Percentiles rank a stretch among this genome's conserved stretches.
These are phyloP conservation scores for Sanchytrium tribonematis DNA, from an alignment of 371 early-diverging fungal species.

Conservation along the genomic window DNA sequence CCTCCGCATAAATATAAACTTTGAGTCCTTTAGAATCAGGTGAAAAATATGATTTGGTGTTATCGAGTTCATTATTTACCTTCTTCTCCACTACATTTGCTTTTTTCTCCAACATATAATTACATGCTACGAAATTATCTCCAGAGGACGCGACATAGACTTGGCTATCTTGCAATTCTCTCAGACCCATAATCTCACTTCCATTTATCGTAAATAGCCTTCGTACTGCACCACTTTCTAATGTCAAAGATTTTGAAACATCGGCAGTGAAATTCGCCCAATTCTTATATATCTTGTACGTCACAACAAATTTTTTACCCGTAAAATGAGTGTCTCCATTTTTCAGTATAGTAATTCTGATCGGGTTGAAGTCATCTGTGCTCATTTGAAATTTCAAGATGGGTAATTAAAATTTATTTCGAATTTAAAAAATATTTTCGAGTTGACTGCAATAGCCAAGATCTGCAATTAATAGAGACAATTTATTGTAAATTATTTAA, in stretches of 20 bases:
- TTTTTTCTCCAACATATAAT: neutral
- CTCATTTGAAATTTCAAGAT: neutral
- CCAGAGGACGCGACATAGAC: neutral
- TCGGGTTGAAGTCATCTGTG: neutral
- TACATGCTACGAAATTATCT: neutral
- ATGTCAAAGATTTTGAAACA: neutral
- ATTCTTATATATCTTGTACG: neutral
- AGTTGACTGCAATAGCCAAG: too few relatives aligned
- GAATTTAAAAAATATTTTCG: too few relatives aligned
- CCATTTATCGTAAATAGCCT: neutral
- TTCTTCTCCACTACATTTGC: neutral
- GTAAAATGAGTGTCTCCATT: neutral
- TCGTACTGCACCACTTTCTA: neutral
- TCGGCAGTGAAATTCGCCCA: neutral
- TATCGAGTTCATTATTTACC: neutral
- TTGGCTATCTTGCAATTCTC: neutral
- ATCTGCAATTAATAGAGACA: neutral
- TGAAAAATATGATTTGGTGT: neutral
- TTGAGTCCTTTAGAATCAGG: neutral
- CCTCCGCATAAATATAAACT: neutral
- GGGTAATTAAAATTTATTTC: too few relatives aligned
- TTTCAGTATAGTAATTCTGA: neutral
- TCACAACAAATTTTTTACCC: neutral
- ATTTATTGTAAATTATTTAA: neutral
- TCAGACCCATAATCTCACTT: neutral